These are phyloP conservation scores for Marsdenia floribunda DNA, from an alignment of 257 asterid genomes.

Conservation along the genomic window DNA sequence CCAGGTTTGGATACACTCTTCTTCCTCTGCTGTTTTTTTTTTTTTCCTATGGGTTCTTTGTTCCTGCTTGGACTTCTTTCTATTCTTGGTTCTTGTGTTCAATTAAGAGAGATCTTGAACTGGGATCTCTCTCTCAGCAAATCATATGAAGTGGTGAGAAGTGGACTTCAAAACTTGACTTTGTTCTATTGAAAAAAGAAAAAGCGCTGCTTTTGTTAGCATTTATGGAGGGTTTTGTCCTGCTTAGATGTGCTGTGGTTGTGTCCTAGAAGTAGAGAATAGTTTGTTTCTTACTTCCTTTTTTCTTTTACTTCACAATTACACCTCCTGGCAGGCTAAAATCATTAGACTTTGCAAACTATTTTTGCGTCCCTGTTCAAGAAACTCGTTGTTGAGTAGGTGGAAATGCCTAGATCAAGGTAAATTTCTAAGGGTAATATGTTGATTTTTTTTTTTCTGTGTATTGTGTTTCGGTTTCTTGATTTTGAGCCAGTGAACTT, in stretches of 20 bases:
- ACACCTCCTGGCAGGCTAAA: conserved; percentile 7
- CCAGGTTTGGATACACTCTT: conserved; percentile 4
- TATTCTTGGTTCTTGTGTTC: not conserved
- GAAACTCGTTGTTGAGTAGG: not conserved
- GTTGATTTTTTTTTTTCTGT: not conserved
- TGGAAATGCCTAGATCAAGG: conserved; percentile 77
- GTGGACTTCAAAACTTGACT: conserved; percentile 27
- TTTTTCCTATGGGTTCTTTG: not conserved
- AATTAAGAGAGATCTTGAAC: not conserved
- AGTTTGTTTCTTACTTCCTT: not conserved
- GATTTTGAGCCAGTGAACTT: conserved; percentile 11
- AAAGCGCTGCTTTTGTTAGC: conserved; percentile 2
- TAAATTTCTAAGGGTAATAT: conserved; percentile 15
- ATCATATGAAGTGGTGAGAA: conserved; percentile 26
- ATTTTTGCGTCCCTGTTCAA: not conserved
- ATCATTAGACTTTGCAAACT: not conserved
- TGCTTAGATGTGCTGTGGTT: not conserved
- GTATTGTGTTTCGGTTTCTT: not conserved
- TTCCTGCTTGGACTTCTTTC: no score
- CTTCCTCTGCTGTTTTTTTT: not conserved
- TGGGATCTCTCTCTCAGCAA: conserved; percentile 16
- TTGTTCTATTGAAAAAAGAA: conserved; percentile 2
- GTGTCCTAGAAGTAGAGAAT: no score
- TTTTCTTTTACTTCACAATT: not conserved
- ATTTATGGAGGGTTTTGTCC: not conserved